These are phyloP conservation scores for Gastrolobium bilobum DNA, from an alignment of 306 rosid species.

Conservation along the genomic window DNA sequence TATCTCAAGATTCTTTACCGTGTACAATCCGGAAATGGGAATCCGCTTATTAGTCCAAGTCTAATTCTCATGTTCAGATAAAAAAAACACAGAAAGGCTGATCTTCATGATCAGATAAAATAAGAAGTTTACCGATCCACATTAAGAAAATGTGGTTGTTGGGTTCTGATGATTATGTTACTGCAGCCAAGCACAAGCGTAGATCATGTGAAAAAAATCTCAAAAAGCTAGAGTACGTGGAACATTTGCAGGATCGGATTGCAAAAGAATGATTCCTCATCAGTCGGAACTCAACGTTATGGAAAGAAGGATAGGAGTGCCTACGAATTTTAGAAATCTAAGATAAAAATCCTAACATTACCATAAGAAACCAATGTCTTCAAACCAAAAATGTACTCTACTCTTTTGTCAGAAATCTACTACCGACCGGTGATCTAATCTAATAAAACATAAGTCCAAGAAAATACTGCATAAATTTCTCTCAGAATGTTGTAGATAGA, in stretches of 20 bases:
- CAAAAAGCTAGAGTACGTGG: neutral
- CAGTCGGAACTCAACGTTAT: neutral
- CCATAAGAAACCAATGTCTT: slow-evolving; percentile 24
- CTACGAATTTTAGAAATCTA: neutral
- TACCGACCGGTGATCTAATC: slow-evolving; percentile 40
- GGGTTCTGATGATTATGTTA: too few relatives aligned
- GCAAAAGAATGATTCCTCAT: neutral
- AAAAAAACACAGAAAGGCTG: too few relatives aligned
- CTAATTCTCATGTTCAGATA: too few relatives aligned
- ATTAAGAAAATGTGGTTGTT: too few relatives aligned
- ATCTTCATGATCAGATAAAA: too few relatives aligned
- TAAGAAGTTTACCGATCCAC: too few relatives aligned
- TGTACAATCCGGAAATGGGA: too few relatives aligned
- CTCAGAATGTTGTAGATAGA: slow-evolving; percentile 38
- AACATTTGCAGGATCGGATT: slow-evolving; percentile 2
- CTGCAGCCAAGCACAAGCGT: slow-evolving; percentile 1
- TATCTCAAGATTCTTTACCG: too few relatives aligned
- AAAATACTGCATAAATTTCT: slow-evolving; percentile 26
- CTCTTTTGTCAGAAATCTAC: slow-evolving; percentile 36
- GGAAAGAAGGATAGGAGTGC: neutral
- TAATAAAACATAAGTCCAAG: slow-evolving; percentile 22
- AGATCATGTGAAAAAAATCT: slow-evolving; percentile 6
- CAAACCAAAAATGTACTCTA: slow-evolving; percentile 22
- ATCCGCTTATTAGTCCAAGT: too few relatives aligned
- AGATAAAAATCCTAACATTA: neutral